Base-by-base conservation (phyloP, 495 filamentous ascomycete genomes). In the Pyrenopolyporus hunteri region DNA sequence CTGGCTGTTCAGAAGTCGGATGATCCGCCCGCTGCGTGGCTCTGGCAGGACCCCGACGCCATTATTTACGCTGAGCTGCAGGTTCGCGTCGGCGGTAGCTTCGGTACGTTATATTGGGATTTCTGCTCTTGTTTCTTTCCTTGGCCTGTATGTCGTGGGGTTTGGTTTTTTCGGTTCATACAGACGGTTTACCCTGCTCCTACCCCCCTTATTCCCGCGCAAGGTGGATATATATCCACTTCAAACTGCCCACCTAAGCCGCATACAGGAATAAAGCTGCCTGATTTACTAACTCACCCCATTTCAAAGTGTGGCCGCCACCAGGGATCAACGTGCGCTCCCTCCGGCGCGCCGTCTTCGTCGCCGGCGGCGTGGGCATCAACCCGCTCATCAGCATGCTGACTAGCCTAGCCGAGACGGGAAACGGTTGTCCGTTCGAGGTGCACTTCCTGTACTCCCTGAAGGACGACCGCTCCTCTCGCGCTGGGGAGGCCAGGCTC, bases 351-450 rank as follows among this genome's bases (percentile, higher is more conserved):
- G 78, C 86, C 1, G 81, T 93, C 0, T 85, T 96, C 32, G 77
- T 95, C 39, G 91, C 91, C 1, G 91, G 91, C 3, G 92, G 92
- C 0, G 87, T 96, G 19, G 92, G 92, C 1, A 87, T 96, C 36
- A 96, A 96, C 71, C 86, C 81, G 7, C 72, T 83, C 23, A 73
- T 81, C 29, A 78, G 73, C 57, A 84, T 83, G 72, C 57, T 82
- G 5, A 56, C 63, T 13, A 53, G 53, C 4, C 52, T 84, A 11
- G 70, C 63, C 2, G 71, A 74, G 51, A 39, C 43, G 31, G n/a
- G 45, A 10, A n/a, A 7, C 26, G 19, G 20, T 3, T n/a, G 31
- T 6, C 20, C 29, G 10, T 63, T 68, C 7, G 71, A 74, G 16
- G 67, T 74, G n/a, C 45, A 64, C 4, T 62, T 80, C 13, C 45